phyloP scores from a whole-genome alignment of 1,139 yeast species.

The Candida labiduridarum region DNA sequence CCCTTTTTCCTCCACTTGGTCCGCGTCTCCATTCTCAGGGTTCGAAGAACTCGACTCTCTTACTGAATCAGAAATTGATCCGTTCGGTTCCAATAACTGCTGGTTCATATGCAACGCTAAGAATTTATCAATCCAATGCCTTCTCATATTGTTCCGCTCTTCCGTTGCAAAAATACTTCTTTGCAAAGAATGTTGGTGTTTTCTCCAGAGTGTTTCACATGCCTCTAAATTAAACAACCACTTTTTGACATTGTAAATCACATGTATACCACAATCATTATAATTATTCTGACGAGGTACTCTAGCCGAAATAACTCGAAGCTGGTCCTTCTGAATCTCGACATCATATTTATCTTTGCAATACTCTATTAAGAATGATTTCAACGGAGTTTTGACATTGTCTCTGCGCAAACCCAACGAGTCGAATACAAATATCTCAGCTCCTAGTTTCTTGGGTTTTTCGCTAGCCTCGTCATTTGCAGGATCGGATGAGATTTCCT shows the following conservation, averaged over 20 bases:
- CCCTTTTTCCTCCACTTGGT: constrained; percentile 13
- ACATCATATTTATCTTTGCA: constrained; percentile 65
- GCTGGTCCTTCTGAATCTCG: constrained; percentile 45
- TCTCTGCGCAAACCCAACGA: constrained; percentile 67
- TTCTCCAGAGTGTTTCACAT: constrained; percentile 57
- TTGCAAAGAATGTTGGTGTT: constrained; percentile 11
- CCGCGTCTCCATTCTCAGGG: not conserved
- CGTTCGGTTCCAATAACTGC: not conserved
- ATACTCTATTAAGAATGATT: constrained; percentile 65
- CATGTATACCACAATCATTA: constrained; percentile 95
- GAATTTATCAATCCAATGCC: constrained; percentile 29
- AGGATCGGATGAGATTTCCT: not conserved
- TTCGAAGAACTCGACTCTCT: not conserved
- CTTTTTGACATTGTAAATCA: constrained; percentile 73
- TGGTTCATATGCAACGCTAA: constrained; percentile 25
- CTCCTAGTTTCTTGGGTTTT: constrained; percentile 20
- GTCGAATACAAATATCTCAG: constrained; percentile 73
- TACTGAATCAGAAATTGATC: not conserved
- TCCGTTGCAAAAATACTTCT: constrained; percentile 28
- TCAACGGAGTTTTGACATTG: constrained; percentile 56
- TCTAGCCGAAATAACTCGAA: constrained; percentile 48
- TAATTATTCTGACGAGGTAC: constrained; percentile 88
- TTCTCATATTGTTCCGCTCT: constrained; percentile 38
- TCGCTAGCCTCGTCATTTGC: not conserved
- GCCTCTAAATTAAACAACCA: constrained; percentile 56